These are phyloP conservation scores for Salix udensis DNA, from an alignment of 345 rosid genomes.

Conservation along the genomic window DNA sequence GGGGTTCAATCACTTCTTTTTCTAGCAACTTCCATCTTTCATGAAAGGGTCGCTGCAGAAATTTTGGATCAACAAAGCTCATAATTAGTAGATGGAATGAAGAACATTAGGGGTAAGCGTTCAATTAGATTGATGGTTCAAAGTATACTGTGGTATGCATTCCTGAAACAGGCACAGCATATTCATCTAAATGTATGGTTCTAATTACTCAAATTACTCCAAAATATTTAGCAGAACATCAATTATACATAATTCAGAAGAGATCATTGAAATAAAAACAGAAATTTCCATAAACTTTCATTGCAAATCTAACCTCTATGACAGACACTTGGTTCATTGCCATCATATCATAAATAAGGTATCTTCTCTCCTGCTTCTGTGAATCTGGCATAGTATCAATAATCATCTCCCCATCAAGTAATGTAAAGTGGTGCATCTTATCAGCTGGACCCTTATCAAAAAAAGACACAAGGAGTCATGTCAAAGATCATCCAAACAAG, in stretches of 20 bases:
- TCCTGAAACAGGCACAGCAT: not conserved
- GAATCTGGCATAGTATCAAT: constrained; percentile 92
- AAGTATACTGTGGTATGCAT: not conserved
- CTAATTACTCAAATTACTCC: not conserved
- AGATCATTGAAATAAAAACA: not conserved
- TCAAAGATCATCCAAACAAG: constrained; percentile 4
- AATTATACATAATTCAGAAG: not conserved
- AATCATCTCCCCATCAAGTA: constrained; percentile 98
- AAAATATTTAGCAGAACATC: not conserved
- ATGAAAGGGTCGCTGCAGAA: constrained; percentile 83
- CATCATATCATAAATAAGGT: constrained; percentile 92
- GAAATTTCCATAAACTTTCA: not conserved
- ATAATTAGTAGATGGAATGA: constrained; percentile 22
- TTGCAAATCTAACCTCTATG: constrained; percentile 60
- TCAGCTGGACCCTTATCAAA: constrained; percentile 63
- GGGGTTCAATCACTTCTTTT: constrained; percentile 90
- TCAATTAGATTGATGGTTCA: not conserved
- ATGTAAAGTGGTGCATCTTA: constrained; percentile 73
- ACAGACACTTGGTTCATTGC: constrained; percentile 66
- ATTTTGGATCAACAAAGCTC: constrained; percentile 10
- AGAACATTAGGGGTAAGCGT: not conserved
- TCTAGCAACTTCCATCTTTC: constrained; percentile 98
- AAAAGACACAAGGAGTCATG: constrained; percentile 17
- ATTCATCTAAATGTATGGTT: not conserved
- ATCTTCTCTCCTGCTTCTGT: constrained; percentile 92